These are phyloP conservation scores for Rosa multiflora DNA, from an alignment of 306 rosid genomes.

Conservation along the genomic window DNA sequence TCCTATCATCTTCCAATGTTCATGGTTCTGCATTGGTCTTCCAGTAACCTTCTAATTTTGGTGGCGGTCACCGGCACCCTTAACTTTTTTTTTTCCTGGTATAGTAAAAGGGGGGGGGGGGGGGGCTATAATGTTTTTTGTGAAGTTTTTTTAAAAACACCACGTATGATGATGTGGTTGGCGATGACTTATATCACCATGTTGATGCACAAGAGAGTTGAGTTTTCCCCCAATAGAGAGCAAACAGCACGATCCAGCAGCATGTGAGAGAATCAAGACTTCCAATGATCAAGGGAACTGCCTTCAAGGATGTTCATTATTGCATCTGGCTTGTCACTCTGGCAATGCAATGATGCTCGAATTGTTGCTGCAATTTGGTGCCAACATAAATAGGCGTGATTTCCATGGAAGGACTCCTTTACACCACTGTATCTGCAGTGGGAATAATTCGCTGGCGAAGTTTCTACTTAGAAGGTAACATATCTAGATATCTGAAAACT, in stretches of 20 bases:
- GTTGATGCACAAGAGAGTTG: slow-evolving; percentile 28
- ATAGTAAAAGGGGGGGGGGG: not conserved
- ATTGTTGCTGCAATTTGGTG: slow-evolving; percentile 89
- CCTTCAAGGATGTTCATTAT: slow-evolving; percentile 76
- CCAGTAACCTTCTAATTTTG: not conserved
- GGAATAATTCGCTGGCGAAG: slow-evolving; percentile 74
- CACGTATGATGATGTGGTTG: slow-evolving; percentile 51
- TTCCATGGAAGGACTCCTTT: slow-evolving; percentile 93
- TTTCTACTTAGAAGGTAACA: slow-evolving; percentile 80
- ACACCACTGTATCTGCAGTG: slow-evolving; percentile 75
- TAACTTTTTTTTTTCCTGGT: not conserved
- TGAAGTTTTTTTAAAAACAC: slow-evolving; percentile 21
- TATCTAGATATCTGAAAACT: slow-evolving; percentile 4
- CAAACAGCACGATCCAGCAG: slow-evolving; percentile 51
- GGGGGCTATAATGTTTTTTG: slow-evolving; percentile 7
- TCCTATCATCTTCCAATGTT: not conserved
- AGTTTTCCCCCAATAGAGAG: slow-evolving; percentile 28
- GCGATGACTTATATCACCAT: slow-evolving; percentile 32
- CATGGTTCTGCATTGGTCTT: not conserved
- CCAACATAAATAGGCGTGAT: slow-evolving; percentile 70
- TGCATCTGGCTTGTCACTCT: slow-evolving; percentile 82
- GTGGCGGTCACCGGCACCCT: not conserved
- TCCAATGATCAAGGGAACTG: slow-evolving; percentile 50
- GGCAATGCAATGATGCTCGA: slow-evolving; percentile 73
- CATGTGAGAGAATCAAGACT: slow-evolving; percentile 42